Evolutionary conservation across 2,329 filamentous ascomycete genomes (phyloP).

Genomic region (Fusarium newnesense): DNA sequence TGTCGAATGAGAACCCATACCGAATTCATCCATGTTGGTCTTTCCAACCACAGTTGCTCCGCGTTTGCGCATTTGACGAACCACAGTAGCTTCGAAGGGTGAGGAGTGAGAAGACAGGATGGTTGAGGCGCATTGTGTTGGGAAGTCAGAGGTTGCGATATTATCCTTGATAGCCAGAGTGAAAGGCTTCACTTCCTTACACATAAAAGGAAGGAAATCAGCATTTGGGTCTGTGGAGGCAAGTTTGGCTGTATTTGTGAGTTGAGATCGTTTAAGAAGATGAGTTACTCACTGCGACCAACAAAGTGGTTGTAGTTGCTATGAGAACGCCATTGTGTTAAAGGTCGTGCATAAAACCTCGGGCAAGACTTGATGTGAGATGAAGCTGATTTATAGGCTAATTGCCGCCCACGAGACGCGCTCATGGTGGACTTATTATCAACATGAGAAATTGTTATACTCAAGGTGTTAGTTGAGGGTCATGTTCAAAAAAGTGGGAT

Average conservation of each 20-base stretch:
- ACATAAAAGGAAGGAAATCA: constrained; percentile 24
- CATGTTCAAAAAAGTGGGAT: constrained; percentile 26
- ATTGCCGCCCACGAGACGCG: constrained; percentile 45
- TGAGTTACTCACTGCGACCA: constrained; percentile 41
- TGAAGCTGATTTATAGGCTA: constrained; percentile 11
- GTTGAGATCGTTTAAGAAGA: background rate
- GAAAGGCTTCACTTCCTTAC: constrained; percentile 47
- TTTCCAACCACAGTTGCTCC: constrained; percentile 78
- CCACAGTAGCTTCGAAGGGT: constrained; percentile 85
- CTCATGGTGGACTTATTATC: constrained; percentile 44
- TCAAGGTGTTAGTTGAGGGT: background rate
- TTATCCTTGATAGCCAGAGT: constrained; percentile 79
- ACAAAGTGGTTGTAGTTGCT: constrained; percentile 53
- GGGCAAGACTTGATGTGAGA: background rate
- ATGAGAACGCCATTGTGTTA: constrained; percentile 42
- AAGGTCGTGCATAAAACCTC: constrained; percentile 3
- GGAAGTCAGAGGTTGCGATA: constrained; percentile 71
- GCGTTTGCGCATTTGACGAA: constrained; percentile 70
- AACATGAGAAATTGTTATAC: constrained; percentile 38
- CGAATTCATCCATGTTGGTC: constrained; percentile 95
- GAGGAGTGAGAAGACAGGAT: constrained; percentile 77
- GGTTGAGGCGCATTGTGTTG: constrained; percentile 85
- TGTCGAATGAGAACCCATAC: constrained; percentile 88
- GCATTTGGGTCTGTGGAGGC: background rate
- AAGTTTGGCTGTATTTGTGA: constrained; percentile 29